phyloP scores from a whole-genome alignment of 2,329 filamentous ascomycete species.

The Sporothrix pseudoabietina region DNA sequence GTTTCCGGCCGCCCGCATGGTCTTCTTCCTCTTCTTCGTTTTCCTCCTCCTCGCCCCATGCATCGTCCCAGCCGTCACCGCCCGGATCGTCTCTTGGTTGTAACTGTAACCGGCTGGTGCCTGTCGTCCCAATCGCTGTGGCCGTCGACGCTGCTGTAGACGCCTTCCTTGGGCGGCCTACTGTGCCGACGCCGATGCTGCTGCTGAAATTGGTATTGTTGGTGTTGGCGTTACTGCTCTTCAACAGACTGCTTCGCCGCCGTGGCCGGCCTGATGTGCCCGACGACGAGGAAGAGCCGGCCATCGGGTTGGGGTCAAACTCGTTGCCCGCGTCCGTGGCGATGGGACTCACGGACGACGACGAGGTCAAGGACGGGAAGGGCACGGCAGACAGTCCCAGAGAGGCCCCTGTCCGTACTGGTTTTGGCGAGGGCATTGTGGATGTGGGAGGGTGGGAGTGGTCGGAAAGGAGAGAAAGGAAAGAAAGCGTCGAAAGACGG shows the following conservation, averaged over 20 bases:
- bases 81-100: conserved; percentile 42
- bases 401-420: conserved; percentile 9
- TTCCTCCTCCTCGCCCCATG: conserved; percentile 83
- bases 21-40: conserved; percentile 75
- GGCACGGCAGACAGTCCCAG: conserved; percentile 9
- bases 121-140: conserved; percentile 73
- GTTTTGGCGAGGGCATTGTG: conserved; percentile 31
- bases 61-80: conserved; percentile 70
- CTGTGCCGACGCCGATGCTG: not conserved
- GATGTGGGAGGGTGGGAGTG: not conserved
- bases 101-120: not conserved
- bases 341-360: conserved; percentile 6
- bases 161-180: not conserved
- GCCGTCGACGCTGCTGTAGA: conserved; percentile 45
- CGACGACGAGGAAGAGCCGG: conserved; percentile 31
- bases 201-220: not conserved
- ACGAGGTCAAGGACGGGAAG: not conserved
- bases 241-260: conserved; percentile 58
- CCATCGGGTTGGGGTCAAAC: conserved; percentile 60
- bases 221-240: conserved; percentile 30
- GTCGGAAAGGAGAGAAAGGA: not conserved
- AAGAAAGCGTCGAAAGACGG: not conserved
- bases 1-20: conserved; percentile 59
- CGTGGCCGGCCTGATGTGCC: conserved; percentile 53
- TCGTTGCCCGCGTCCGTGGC: conserved; percentile 36